phyloP scores from a whole-genome alignment of 306 rosid genomes.

The Parietaria judaica region DNA sequence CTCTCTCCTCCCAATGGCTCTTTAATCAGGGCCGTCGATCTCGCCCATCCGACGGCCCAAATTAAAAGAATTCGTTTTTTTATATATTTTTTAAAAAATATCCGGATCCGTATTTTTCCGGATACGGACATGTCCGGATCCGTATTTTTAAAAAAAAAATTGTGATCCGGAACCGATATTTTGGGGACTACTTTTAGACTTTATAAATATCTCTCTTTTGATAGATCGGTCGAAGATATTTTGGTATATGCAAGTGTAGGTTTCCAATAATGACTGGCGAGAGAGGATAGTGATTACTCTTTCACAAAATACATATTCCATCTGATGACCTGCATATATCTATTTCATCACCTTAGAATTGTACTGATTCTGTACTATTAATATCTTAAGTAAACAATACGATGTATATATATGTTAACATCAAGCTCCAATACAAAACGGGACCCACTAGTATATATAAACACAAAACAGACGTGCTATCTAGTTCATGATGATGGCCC shows the following conservation, averaged over 20 bases:
- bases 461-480: slow-evolving; percentile 17
- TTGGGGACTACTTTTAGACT: not conserved
- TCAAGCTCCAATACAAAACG: slow-evolving; percentile 6
- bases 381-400: slow-evolving; percentile 15
- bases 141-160: no score
- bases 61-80: no score
- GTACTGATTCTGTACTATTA: slow-evolving; percentile 29
- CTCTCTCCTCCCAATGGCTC: no score
- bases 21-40: no score
- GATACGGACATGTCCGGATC: no score
- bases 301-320: slow-evolving; percentile 28
- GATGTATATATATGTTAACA: slow-evolving; percentile 7
- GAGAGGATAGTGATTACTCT: slow-evolving; percentile 26
- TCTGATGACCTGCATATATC: slow-evolving; percentile 12
- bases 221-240: slow-evolving; percentile 2
- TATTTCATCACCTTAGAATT: not conserved
- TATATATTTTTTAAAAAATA: no score
- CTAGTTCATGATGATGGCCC: slow-evolving; percentile 24
- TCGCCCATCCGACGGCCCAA: no score
- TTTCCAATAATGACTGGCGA: slow-evolving; percentile 6
- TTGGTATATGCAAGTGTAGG: not conserved
- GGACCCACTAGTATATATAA: slow-evolving; percentile 13
- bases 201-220: not conserved
- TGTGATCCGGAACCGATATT: no score
- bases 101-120: no score